Conservation (phyloP, 345 rosid species). For the Sisymbrium irio region DNA sequence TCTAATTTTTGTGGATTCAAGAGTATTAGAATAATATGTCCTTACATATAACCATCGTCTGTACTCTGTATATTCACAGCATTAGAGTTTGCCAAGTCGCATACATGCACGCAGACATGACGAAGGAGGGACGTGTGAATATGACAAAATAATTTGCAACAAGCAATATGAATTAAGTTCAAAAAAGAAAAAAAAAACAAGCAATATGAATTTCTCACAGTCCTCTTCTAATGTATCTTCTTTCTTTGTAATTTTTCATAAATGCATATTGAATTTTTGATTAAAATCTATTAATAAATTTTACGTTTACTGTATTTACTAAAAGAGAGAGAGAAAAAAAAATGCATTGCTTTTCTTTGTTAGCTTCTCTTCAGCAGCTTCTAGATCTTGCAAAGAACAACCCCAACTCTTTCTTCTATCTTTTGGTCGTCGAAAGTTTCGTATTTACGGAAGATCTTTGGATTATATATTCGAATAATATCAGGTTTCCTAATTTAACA, state of each 20-base stretch:
- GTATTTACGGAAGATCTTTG: not conserved
- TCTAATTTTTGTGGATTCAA: too few species aligned
- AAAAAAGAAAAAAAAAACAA: too few species aligned
- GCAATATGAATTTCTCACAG: not conserved
- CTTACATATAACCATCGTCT: not conserved
- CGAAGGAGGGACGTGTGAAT: conserved; percentile 5
- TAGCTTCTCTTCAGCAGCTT: too few species aligned
- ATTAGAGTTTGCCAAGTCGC: conserved; percentile 22
- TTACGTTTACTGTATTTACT: not conserved
- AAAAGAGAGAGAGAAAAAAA: not conserved
- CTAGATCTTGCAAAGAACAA: conserved; percentile 1
- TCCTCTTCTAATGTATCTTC: not conserved
- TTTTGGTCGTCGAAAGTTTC: not conserved
- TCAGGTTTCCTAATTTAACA: not conserved
- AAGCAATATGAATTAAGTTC: not conserved
- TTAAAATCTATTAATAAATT: not conserved
- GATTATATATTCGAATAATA: not conserved
- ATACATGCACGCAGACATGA: conserved; percentile 26
- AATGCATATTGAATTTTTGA: too few species aligned
- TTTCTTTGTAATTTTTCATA: not conserved
- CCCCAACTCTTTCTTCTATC: not conserved
- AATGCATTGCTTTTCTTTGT: not conserved
- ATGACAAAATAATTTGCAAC: not conserved
- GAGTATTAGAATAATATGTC: too few species aligned
- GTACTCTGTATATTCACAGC: not conserved